Evolutionary conservation across 805 yeast genomes (phyloP), one percentile per base, ranked within the genome.

Genomic region (Monosporozyma yasuniensis): DNA sequence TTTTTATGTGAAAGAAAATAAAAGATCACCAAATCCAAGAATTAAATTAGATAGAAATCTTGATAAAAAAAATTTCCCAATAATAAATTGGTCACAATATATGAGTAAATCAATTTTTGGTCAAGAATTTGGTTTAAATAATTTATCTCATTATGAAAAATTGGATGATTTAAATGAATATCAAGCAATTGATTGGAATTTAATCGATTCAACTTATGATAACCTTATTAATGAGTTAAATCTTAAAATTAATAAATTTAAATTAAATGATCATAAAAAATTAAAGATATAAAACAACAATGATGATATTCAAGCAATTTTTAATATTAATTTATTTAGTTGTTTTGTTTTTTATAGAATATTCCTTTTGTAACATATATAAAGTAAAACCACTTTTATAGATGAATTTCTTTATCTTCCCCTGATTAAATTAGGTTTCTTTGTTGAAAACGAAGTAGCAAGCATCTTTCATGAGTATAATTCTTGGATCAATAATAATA

Each of bases 1-100:
- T 61, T 93, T 93, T 66, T 93, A 93, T 64, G 77, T 90, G 8
- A 81, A 79, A 61, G 95, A 89, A 61, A 93, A 93, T 66, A 83
- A 78, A 27, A 78, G 81, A 43, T 96, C 97, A 0, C 99, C 98
- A 0, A 75, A 67, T 23, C 90, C 95, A 3, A 79, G 85, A 58
- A 71, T 76, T 21, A 90, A 90, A 63, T 83, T 83, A 65, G 81
- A 77, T 64, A 79, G 83, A 64, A 79, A 69, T 52, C 73, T 80
- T 51, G 84, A 76, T 21, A 66, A 69, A 19, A 75, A 79, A 23
- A 74, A 70, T 23, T 85, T 77, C 52, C 91, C 95, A 0, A 68
- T 70, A 0, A 59, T 87, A n/a, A 67, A 74, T 7, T 87, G 84
- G 72, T 54, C 65, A 0, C 64, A 71, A 19, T 86, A 81, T 58